phyloP scores from a whole-genome alignment of 2,329 filamentous ascomycete genomes.

The Colletotrichum truncatum region DNA sequence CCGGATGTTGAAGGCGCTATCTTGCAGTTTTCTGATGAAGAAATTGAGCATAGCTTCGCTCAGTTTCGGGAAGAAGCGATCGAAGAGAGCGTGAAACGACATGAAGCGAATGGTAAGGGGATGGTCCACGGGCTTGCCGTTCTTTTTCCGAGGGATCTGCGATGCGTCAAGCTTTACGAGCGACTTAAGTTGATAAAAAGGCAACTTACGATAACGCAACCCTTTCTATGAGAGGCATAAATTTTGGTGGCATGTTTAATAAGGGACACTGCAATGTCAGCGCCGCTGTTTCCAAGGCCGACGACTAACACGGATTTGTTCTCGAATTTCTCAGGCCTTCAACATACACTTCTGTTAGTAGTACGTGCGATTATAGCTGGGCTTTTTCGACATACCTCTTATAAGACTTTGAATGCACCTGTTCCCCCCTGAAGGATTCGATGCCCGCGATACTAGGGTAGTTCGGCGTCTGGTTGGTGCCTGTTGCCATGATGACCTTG shows the following conservation, averaged over 20 bases:
- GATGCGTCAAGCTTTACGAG: background rate
- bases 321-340: constrained; percentile 42
- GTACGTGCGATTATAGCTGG: background rate
- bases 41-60: constrained; percentile 33
- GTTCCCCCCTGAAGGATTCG: constrained; percentile 46
- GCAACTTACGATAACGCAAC: constrained; percentile 44
- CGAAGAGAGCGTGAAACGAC: background rate
- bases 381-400: constrained; percentile 11
- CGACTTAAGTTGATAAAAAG: background rate
- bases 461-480: constrained; percentile 42
- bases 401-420: constrained; percentile 46
- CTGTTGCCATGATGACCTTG: constrained; percentile 46
- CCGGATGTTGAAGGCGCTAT: constrained; percentile 32
- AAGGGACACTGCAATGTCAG: constrained; percentile 46
- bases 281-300: constrained; percentile 50
- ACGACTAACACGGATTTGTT: constrained; percentile 52
- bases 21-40: background rate
- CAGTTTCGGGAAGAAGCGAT: constrained; percentile 34
- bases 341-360: too few relatives aligned
- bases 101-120: constrained; percentile 10
- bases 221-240: constrained; percentile 51
- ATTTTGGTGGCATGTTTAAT: constrained; percentile 46
- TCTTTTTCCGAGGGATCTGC: constrained; percentile 16
- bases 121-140: constrained; percentile 45
- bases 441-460: constrained; percentile 45